Percentiles rank a stretch among this genome's conserved stretches.
Evolutionary conservation across 2,329 filamentous ascomycete species (phyloP).

Genomic region (Aspergillus sp.): DNA sequence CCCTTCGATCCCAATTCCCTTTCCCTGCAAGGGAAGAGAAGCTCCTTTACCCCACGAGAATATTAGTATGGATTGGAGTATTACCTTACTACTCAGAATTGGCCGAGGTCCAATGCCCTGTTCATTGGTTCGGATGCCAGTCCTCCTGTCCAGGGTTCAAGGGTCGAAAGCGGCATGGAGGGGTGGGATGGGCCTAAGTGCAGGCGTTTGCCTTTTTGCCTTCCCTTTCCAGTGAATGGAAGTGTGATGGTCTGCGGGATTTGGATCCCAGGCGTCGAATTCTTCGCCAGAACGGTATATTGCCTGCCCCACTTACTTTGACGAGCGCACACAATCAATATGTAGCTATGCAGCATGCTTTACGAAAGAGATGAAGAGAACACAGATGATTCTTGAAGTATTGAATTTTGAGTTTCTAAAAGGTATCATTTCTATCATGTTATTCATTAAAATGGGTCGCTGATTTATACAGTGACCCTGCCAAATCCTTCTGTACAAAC

Average conservation of each 20-base stretch:
- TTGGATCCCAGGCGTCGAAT: background rate
- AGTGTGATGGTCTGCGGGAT: background rate
- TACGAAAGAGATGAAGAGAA: background rate
- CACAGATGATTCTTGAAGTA: background rate
- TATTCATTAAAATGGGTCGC: slow-evolving; percentile 18
- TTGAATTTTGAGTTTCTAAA: background rate
- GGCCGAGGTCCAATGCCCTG: background rate
- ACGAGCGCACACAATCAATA: background rate
- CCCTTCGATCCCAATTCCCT: no score
- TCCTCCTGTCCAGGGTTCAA: background rate
- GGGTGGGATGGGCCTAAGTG: background rate
- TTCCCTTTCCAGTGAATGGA: background rate
- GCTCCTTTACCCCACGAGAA: background rate
- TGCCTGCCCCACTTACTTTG: background rate
- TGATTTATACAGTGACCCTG: slow-evolving; percentile 1
- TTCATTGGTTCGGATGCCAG: background rate
- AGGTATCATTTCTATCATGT: slow-evolving; percentile 21
- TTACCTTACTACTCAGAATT: background rate
- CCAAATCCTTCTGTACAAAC: slow-evolving; percentile 18
- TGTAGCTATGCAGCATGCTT: background rate
- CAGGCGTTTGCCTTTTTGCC: background rate
- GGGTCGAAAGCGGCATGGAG: background rate
- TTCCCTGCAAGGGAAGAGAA: background rate
- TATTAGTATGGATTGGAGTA: background rate
- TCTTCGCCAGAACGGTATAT: background rate